Conservation (phyloP, 495 filamentous ascomycete species). For the Penicillium ucsense region DNA sequence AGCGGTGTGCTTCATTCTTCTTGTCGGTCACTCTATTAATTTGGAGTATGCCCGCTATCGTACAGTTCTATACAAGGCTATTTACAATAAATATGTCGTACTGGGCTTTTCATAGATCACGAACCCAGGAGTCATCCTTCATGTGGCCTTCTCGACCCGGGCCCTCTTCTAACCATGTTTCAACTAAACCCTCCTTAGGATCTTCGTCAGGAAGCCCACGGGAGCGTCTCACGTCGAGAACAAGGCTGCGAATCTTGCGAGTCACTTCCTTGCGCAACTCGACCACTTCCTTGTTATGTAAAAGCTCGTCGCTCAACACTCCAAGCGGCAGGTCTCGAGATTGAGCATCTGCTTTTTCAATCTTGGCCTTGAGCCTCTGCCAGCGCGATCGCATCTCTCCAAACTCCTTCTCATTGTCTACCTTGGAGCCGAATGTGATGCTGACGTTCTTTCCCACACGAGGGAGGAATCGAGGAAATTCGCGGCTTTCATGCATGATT, state of each 20-base stretch:
- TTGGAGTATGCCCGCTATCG: too few relatives aligned
- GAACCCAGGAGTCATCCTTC: constrained; percentile 54
- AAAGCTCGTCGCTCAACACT: constrained; percentile 59
- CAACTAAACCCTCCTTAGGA: constrained; percentile 51
- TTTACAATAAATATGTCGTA: constrained; percentile 12
- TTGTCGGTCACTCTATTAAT: too few relatives aligned
- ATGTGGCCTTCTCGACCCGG: constrained; percentile 47
- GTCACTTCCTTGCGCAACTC: constrained; percentile 76
- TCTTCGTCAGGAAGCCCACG: constrained; percentile 75
- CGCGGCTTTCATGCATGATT: constrained; percentile 72
- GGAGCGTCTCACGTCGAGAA: constrained; percentile 61
- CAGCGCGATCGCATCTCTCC: constrained; percentile 61
- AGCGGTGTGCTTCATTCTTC: too few relatives aligned
- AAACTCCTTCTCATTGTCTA: constrained; percentile 40
- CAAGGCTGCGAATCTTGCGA: constrained; percentile 62
- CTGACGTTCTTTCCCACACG: constrained; percentile 59
- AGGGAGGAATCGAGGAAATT: constrained; percentile 74
- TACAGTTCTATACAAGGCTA: constrained; percentile 10
- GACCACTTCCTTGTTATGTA: constrained; percentile 62
- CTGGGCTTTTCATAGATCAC: constrained; percentile 39
- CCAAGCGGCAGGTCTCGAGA: constrained; percentile 39
- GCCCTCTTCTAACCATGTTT: constrained; percentile 53
- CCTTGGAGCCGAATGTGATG: constrained; percentile 58
- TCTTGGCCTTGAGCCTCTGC: constrained; percentile 48
- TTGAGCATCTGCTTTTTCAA: constrained; percentile 22